These are phyloP conservation scores for Trichaptum fuscoviolaceum DNA, from an alignment of 768 basidiomycete genomes.

Conservation along the genomic window DNA sequence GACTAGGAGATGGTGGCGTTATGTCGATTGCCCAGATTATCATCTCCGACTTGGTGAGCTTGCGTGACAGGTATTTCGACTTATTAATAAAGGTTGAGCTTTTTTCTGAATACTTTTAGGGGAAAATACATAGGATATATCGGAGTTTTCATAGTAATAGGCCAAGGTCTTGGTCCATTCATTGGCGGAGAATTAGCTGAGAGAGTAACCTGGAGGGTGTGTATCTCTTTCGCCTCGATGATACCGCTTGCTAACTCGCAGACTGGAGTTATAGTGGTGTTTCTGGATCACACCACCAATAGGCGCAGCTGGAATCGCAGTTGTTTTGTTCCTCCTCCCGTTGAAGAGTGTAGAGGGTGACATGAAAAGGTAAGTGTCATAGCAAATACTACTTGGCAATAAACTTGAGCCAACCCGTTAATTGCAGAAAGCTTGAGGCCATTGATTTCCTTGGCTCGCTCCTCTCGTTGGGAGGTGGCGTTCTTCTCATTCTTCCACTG, in stretches of 20 bases:
- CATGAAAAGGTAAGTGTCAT: slow-evolving; percentile 27
- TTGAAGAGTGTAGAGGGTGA: slow-evolving; percentile 61
- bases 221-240: slow-evolving; percentile 15
- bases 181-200: slow-evolving; percentile 62
- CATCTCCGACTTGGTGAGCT: slow-evolving; percentile 65
- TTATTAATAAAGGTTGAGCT: background rate
- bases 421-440: slow-evolving; percentile 48
- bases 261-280: slow-evolving; percentile 50
- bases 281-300: slow-evolving; percentile 70
- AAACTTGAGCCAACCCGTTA: background rate
- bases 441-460: slow-evolving; percentile 59
- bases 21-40: slow-evolving; percentile 67
- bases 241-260: background rate
- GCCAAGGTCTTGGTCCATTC: slow-evolving; percentile 51
- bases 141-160: slow-evolving; percentile 37
- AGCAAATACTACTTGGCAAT: too few relatives aligned
- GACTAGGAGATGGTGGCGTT: slow-evolving; percentile 67
- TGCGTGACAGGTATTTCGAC: slow-evolving; percentile 53
- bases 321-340: slow-evolving; percentile 60
- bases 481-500: slow-evolving; percentile 61
- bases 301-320: slow-evolving; percentile 46
- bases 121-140: slow-evolving; percentile 78
- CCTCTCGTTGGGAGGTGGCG: slow-evolving; percentile 55
- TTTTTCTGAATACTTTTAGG: slow-evolving; percentile 29
- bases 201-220: slow-evolving; percentile 56